Evolutionary conservation across 371 early-diverging fungal genomes (phyloP).

Genomic region (Mortierella sp.): DNA sequence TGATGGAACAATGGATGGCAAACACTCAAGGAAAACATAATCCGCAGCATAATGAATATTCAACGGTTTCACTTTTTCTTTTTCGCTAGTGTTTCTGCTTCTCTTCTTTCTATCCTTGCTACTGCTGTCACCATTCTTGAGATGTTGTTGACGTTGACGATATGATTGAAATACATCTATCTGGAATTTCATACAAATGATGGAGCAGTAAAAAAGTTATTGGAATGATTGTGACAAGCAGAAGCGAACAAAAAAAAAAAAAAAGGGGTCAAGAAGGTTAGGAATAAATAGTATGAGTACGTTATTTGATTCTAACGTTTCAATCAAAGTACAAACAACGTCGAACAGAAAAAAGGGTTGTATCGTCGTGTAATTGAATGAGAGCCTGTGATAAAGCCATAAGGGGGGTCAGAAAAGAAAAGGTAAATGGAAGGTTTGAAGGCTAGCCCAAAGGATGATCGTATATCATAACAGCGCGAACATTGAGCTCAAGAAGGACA

Average conservation of each 20-base stretch:
- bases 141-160: not conserved
- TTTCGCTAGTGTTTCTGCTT: not conserved
- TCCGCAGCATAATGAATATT: not conserved
- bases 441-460: not conserved
- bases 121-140: not conserved
- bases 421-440: not conserved
- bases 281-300: not conserved
- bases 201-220: conserved; percentile 1
- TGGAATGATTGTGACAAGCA: not conserved
- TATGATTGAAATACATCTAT: too few relatives aligned
- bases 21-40: not conserved
- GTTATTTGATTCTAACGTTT: conserved; percentile 2
- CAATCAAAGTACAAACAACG: not conserved
- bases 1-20: not conserved
- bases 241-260: not conserved
- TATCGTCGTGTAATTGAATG: not conserved
- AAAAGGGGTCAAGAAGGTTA: not conserved
- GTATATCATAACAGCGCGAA: not conserved
- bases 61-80: not conserved
- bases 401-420: not conserved
- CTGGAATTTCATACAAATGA: not conserved
- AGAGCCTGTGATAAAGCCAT: conserved; percentile 1
- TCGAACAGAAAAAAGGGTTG: not conserved
- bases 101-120: not conserved
- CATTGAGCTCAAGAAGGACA: not conserved